Evolutionary conservation across 371 early-diverging fungal genomes (phyloP).

Genomic region (Zopfochytrium polystomum): DNA sequence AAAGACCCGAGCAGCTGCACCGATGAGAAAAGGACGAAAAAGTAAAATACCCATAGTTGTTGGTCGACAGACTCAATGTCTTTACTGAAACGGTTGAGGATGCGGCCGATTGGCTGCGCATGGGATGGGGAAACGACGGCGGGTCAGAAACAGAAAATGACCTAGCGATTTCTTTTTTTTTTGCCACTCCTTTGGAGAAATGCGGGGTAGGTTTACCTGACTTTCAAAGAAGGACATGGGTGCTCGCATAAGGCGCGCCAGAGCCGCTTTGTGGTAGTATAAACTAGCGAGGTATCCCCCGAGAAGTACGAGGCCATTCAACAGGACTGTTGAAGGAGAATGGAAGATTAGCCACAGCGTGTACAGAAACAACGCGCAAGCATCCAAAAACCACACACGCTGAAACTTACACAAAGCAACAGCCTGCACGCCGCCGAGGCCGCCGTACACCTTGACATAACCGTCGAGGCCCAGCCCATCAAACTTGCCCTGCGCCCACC

Average conservation of each 20-base stretch:
- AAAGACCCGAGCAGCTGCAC: background rate
- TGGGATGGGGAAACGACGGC: constrained; percentile 18
- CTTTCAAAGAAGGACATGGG: constrained; percentile 82
- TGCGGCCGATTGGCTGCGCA: constrained; percentile 82
- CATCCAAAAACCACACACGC: background rate
- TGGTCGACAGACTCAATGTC: constrained; percentile 33
- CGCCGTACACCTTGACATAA: too few relatives aligned
- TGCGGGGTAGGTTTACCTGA: constrained; percentile 35
- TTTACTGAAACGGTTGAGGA: too few relatives aligned
- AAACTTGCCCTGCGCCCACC: too few relatives aligned
- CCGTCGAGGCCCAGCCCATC: too few relatives aligned
- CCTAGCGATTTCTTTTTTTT: too few relatives aligned
- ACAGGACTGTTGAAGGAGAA: background rate
- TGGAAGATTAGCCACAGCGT: background rate
- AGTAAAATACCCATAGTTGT: background rate
- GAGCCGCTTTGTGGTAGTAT: constrained; percentile 54
- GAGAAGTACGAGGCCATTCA: background rate
- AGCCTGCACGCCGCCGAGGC: too few relatives aligned
- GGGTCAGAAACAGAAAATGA: constrained; percentile 21
- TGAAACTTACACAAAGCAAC: too few relatives aligned
- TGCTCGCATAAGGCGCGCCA: constrained; percentile 65
- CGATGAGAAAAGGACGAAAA: background rate
- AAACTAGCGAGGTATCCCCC: background rate
- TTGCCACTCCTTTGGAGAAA: background rate
- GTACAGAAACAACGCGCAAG: too few relatives aligned